Percentiles rank a stretch among this genome's conserved stretches.
Evolutionary conservation across 2,329 filamentous ascomycete species (phyloP).

Genomic region (Pyricularia grisea): DNA sequence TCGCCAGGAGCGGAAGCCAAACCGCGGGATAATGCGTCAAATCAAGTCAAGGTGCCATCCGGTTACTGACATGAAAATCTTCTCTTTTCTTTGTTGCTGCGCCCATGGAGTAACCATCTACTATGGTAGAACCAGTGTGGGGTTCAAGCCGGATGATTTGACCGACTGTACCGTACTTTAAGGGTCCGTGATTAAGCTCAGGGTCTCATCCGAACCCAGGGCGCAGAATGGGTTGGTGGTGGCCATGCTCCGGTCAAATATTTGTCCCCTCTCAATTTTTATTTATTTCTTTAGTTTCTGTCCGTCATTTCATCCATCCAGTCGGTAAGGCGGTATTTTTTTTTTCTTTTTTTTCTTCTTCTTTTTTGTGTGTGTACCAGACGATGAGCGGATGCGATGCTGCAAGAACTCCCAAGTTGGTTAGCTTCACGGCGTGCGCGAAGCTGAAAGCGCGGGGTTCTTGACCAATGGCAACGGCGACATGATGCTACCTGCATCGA

Average conservation of each 20-base stretch:
- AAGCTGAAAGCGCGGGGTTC: neutral
- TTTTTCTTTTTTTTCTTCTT: neutral
- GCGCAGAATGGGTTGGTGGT: too few species aligned
- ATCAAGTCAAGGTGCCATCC: neutral
- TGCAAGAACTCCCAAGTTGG: neutral
- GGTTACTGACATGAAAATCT: neutral
- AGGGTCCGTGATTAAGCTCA: neutral
- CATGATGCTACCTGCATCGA: neutral
- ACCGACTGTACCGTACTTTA: neutral
- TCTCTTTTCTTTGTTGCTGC: neutral
- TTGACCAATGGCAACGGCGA: neutral
- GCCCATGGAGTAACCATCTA: neutral
- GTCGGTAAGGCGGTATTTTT: neutral
- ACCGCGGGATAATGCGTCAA: neutral
- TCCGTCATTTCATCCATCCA: neutral
- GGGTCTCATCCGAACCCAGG: too few species aligned
- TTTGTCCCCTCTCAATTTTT: too few species aligned
- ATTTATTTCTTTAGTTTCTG: too few species aligned
- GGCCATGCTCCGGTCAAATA: neutral
- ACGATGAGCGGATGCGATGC: neutral
- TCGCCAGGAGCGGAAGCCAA: neutral
- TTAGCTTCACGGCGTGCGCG: neutral
- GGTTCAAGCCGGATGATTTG: neutral
- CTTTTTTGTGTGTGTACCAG: neutral
- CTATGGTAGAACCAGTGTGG: too few species aligned